A percentile compares a stretch with the other conserved stretches of the same genome.
These are phyloP conservation scores for Effrenium voratum DNA, from an alignment of 73 alveolate genomes.

Conservation along the genomic window DNA sequence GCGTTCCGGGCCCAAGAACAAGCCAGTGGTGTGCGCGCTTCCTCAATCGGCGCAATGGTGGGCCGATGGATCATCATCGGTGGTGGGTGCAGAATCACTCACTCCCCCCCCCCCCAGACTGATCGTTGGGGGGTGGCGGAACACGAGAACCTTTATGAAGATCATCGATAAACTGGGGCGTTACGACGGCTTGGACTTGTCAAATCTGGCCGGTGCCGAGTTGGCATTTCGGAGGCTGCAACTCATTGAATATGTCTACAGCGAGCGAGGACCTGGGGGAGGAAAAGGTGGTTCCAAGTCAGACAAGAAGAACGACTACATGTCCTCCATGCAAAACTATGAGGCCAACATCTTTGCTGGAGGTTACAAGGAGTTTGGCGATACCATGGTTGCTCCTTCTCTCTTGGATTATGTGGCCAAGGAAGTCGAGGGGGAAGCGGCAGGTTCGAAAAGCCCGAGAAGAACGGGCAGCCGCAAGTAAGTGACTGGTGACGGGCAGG, in stretches of 20 bases:
- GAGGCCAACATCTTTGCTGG: neutral
- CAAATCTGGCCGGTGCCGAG: neutral
- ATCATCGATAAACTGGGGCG: neutral
- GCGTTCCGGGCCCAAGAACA: conserved; percentile 21
- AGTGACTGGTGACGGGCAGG: neutral
- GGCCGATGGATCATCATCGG: conserved; percentile 12
- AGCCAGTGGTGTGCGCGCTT: neutral
- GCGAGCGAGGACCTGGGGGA: neutral
- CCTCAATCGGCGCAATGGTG: conserved; percentile 30
- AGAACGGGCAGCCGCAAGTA: conserved; percentile 40
- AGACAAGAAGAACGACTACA: neutral
- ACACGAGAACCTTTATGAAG: neutral
- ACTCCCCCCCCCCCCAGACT: too few species aligned
- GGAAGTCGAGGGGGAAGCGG: neutral
- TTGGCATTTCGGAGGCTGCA: conserved; percentile 18
- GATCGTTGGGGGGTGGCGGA: conserved; percentile 37
- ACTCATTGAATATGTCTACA: conserved; percentile 3
- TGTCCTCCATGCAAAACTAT: neutral
- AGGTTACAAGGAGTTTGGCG: neutral
- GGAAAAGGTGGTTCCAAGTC: neutral
- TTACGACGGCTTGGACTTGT: conserved; percentile 3
- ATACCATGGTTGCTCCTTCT: neutral
- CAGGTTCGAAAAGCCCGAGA: conserved; percentile 53
- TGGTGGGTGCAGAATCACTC: neutral
- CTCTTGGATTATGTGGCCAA: neutral